Evolutionary conservation across 2,329 filamentous ascomycete species (phyloP).

Genomic region (Colletotrichum chrysophilum): DNA sequence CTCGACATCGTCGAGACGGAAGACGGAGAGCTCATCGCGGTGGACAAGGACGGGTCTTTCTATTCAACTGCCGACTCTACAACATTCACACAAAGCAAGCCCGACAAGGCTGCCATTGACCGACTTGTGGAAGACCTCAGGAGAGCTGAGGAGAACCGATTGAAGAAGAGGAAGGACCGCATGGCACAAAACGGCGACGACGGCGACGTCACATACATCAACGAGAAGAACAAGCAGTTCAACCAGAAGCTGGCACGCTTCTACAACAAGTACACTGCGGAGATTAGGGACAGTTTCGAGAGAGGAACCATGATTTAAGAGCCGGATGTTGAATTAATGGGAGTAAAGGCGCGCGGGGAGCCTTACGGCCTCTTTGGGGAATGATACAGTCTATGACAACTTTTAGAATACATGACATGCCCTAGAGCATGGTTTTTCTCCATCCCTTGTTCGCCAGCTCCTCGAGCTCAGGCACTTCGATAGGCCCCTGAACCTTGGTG

Average conservation of each 20-base stretch:
- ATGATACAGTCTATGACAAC: constrained; percentile 35
- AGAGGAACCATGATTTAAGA: constrained; percentile 88
- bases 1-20: constrained; percentile 96
- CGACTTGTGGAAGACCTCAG: constrained; percentile 83
- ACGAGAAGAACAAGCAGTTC: constrained; percentile 99
- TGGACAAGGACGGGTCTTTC: constrained; percentile 89
- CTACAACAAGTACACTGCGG: constrained; percentile 98
- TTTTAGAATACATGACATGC: constrained; percentile 1
- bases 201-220: constrained; percentile 96
- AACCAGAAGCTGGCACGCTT: constrained; percentile 96
- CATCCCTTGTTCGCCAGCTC: constrained; percentile 80
- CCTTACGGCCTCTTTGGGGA: not conserved
- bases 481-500: constrained; percentile 71
- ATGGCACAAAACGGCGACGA: constrained; percentile 81
- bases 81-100: constrained; percentile 83
- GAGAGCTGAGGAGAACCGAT: constrained; percentile 83
- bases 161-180: constrained; percentile 86
- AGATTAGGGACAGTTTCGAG: constrained; percentile 98
- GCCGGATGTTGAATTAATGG: not conserved
- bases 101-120: constrained; percentile 86
- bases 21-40: constrained; percentile 89
- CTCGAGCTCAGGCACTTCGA: constrained; percentile 83
- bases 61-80: constrained; percentile 88
- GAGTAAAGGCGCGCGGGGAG: not conserved
- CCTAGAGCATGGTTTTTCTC: constrained; percentile 87